phyloP scores from a whole-genome alignment of 495 filamentous ascomycete genomes.

The Penicillium roqueforti region DNA sequence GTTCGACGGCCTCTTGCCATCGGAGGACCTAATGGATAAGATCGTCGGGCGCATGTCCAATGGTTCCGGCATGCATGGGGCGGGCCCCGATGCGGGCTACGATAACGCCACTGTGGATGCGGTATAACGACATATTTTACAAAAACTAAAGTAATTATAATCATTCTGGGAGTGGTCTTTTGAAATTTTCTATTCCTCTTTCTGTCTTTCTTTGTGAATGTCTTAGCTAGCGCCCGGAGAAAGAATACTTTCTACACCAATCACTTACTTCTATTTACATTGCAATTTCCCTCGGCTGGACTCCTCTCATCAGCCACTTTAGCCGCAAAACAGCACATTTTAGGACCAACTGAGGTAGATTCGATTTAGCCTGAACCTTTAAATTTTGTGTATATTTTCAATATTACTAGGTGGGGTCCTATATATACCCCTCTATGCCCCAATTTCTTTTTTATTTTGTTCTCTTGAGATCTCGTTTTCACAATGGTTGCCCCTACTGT shows the following conservation, averaged over 20 bases:
- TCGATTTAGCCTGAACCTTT: conserved; percentile 5
- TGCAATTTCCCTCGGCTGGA: not conserved
- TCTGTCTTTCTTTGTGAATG: conserved; percentile 4
- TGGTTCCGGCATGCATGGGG: conserved; percentile 38
- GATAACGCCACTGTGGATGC: conserved; percentile 36
- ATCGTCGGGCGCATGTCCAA: conserved; percentile 38
- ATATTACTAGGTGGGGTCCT: not conserved
- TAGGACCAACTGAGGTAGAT: not conserved
- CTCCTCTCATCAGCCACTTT: not conserved
- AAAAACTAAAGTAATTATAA: conserved; percentile 28
- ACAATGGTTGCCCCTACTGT: conserved; percentile 42
- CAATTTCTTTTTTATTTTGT: not conserved
- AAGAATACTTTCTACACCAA: not conserved
- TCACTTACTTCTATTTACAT: not conserved
- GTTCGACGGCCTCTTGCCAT: conserved; percentile 36
- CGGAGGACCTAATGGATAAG: conserved; percentile 42
- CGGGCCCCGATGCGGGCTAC: conserved; percentile 35
- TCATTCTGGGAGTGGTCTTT: conserved; percentile 22
- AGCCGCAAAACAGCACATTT: conserved; percentile 4
- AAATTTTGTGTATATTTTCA: not conserved
- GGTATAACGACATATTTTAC: conserved; percentile 19
- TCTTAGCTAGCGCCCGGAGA: not conserved
- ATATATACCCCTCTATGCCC: conserved; percentile 1
- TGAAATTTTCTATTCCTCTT: conserved; percentile 18
- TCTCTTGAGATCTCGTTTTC: not conserved